Percentiles rank a stretch among this genome's conserved stretches.
These are phyloP conservation scores for Aulographum hederae DNA, from an alignment of 2,329 filamentous ascomycete genomes.

Conservation along the genomic window DNA sequence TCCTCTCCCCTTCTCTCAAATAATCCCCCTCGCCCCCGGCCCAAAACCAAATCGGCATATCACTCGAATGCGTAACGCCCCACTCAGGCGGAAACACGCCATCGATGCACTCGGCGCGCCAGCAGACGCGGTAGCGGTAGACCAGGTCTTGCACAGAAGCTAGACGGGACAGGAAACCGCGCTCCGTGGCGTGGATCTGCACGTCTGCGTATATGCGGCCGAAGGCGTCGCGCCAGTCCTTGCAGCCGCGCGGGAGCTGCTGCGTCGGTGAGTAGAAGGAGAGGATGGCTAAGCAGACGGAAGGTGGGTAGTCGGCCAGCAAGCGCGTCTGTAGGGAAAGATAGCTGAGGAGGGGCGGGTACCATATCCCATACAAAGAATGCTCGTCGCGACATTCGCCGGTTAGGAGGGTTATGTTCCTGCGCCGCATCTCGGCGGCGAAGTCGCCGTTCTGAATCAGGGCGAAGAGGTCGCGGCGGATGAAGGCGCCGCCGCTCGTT, in stretches of 20 bases:
- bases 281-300: constrained; percentile 25
- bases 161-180: constrained; percentile 30
- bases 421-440: constrained; percentile 22
- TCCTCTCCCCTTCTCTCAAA: constrained; percentile 27
- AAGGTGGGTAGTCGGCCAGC: constrained; percentile 31
- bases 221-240: constrained; percentile 33
- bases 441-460: constrained; percentile 31
- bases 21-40: constrained; percentile 24
- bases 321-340: constrained; percentile 21
- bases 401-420: constrained; percentile 30
- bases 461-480: constrained; percentile 23
- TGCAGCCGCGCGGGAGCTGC: constrained; percentile 19
- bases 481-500: constrained; percentile 30
- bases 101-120: constrained; percentile 29
- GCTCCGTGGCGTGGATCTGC: constrained; percentile 34
- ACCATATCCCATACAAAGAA: constrained; percentile 31
- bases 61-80: constrained; percentile 37
- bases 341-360: no score
- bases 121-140: constrained; percentile 35
- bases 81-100: constrained; percentile 20
- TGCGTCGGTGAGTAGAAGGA: constrained; percentile 23
- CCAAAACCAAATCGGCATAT: constrained; percentile 38
- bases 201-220: constrained; percentile 37
- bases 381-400: constrained; percentile 38
- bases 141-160: no score